Base-by-base conservation (phyloP, 164 flowering plant genomes). In the Berberis thunbergii region DNA sequence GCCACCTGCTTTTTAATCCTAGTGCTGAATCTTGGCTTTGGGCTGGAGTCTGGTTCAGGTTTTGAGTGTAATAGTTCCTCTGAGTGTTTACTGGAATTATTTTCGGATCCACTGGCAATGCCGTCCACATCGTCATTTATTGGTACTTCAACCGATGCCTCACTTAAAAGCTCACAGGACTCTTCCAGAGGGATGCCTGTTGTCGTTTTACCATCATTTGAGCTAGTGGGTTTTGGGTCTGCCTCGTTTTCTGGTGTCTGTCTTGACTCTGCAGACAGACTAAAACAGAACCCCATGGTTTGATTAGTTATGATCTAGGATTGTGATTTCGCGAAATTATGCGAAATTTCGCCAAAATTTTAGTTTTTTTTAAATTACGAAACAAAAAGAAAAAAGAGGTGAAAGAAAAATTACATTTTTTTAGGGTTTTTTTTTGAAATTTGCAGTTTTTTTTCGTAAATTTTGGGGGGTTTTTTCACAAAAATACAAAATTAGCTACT, bases 141-240 rank as follows among this genome's bases (percentile, higher is more conserved):
- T 39, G 84, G 82, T 43, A 82, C 70, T 50, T 81, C 86, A 7
- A 77, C 41, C 4, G 74, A 72, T 50, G 80, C 63, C 62, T 83
- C 83, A 45, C 65, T 75, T 63, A 77, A 49, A 53, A 73, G 70
- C 64, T 80, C 79, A 60, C 79, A 71, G 1, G 52, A 64, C 66
- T 71, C 81, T 46, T 54, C 76, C 44, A 48, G 43, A 54, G 50
- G 69, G 8, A 11, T 57, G n/a, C 26, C 63, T 40, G 62, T 26
- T 38, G 45, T 52, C 11, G 26, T 26, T 45, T 59, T 59, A 4
- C 62, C 67, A 53, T 66, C 57, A 45, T 45, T 63, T 50, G 75
- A 43, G 13, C 46, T 12, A 13, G 41, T 45, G 26, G 2, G 49
- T 2, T 60, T 26, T 44, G 48, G 39, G 40, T 4, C 63, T 49